Conservation (phyloP, 2,329 filamentous ascomycete genomes). For the Calycina marina region DNA sequence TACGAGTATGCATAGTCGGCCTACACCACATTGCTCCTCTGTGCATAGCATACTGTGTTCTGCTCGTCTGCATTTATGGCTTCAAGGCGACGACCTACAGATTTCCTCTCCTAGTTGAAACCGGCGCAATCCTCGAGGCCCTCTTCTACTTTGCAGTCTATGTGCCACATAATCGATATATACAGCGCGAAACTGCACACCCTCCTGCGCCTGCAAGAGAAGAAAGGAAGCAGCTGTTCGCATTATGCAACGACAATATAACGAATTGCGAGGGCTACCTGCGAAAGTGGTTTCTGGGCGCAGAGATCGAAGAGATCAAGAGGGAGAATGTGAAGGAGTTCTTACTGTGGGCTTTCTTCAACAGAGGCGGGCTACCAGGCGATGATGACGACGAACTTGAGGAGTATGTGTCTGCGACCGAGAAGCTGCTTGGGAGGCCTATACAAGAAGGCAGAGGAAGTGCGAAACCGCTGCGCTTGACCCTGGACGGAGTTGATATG, state of each 20-base stretch:
- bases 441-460: constrained; percentile 36
- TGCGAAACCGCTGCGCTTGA: constrained; percentile 38
- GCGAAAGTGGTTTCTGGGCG: constrained; percentile 42
- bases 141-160: constrained; percentile 39
- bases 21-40: constrained; percentile 35
- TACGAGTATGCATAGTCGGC: constrained; percentile 31
- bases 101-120: constrained; percentile 21
- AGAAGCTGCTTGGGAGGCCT: constrained; percentile 33
- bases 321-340: constrained; percentile 46
- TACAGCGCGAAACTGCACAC: constrained; percentile 36
- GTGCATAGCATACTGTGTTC: constrained; percentile 30
- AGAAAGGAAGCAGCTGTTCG: constrained; percentile 34
- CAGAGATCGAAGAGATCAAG: constrained; percentile 35
- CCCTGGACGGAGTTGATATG: constrained; percentile 42
- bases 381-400: constrained; percentile 39
- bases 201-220: constrained; percentile 29
- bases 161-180: constrained; percentile 33
- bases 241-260: constrained; percentile 34
- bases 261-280: constrained; percentile 37
- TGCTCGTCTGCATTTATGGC: constrained; percentile 21
- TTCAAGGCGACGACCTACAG: constrained; percentile 18
- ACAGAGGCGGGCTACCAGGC: constrained; percentile 27
- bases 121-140: constrained; percentile 34
- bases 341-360: constrained; percentile 44
- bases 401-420: constrained; percentile 35